Conservation (phyloP, 345 rosid species). For the Eucalyptus erythrocorys region DNA sequence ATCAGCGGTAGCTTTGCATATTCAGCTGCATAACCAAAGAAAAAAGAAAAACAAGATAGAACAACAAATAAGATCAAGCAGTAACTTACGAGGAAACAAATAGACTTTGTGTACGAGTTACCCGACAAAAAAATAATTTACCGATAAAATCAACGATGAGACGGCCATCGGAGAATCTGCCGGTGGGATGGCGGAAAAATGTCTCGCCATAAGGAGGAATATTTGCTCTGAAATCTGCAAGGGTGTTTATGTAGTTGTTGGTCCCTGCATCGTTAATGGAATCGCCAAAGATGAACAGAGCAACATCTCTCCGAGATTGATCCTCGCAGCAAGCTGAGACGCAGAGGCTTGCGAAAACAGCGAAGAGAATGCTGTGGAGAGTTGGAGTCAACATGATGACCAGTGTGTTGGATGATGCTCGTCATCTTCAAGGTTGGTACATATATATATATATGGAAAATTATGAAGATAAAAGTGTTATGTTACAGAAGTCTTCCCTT, state of each 20-base stretch:
- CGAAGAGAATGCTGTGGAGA: background rate
- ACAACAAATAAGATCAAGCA: background rate
- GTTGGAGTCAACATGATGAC: background rate
- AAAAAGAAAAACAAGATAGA: background rate
- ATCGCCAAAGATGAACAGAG: slow-evolving; percentile 21
- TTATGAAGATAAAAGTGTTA: too few species aligned
- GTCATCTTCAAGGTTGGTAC: too few species aligned
- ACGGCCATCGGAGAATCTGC: slow-evolving; percentile 34
- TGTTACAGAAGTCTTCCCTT: background rate
- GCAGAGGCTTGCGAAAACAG: background rate
- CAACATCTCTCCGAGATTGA: background rate
- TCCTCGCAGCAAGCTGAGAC: background rate
- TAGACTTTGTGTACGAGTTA: too few species aligned
- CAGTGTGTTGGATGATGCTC: background rate
- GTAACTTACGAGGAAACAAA: too few species aligned
- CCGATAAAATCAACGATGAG: slow-evolving; percentile 37
- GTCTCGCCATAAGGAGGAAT: slow-evolving; percentile 30
- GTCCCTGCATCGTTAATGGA: slow-evolving; percentile 35
- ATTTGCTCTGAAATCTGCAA: slow-evolving; percentile 3
- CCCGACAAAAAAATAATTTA: background rate
- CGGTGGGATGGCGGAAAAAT: slow-evolving; percentile 26
- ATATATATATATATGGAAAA: too few species aligned
- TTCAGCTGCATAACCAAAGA: slow-evolving; percentile 12
- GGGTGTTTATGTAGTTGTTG: slow-evolving; percentile 24
- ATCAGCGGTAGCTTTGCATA: slow-evolving; percentile 27